phyloP scores from a whole-genome alignment of 768 basidiomycete species.

The Phaeotremella skinneri region DNA sequence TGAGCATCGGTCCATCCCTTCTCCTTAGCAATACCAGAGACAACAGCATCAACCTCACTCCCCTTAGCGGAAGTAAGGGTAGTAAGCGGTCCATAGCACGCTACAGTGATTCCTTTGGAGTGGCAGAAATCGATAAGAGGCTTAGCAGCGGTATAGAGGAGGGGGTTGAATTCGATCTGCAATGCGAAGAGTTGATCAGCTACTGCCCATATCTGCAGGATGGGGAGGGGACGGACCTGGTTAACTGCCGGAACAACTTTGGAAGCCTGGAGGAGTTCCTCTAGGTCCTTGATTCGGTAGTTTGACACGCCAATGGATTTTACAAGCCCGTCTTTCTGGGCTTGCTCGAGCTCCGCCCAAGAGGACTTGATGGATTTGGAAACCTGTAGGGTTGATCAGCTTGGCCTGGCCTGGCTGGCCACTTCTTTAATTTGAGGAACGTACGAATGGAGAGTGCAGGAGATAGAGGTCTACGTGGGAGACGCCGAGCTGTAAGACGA shows the following conservation, averaged over 20 bases:
- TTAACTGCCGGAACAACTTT: conserved; percentile 50
- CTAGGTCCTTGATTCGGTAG: conserved; percentile 50
- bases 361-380: conserved; percentile 50
- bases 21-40: conserved; percentile 21
- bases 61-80: conserved; percentile 24
- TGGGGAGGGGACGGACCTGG: conserved; percentile 35
- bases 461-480: conserved; percentile 52
- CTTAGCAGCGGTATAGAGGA: conserved; percentile 34
- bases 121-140: conserved; percentile 43
- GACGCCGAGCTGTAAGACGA: conserved; percentile 53
- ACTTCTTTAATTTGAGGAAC: conserved; percentile 3
- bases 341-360: conserved; percentile 64
- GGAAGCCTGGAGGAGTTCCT: conserved; percentile 44
- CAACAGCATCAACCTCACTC: conserved; percentile 27
- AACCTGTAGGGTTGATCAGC: conserved; percentile 5
- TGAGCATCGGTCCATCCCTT: conserved; percentile 30
- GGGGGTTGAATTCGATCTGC: conserved; percentile 54
- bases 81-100: conserved; percentile 39
- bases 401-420: background rate
- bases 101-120: conserved; percentile 42
- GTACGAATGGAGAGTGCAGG: conserved; percentile 56
- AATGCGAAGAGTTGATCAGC: background rate
- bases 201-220: background rate
- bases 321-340: conserved; percentile 54
- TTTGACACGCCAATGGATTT: conserved; percentile 54